phyloP scores from a whole-genome alignment of 306 rosid species.

The Hippophae rhamnoides region DNA sequence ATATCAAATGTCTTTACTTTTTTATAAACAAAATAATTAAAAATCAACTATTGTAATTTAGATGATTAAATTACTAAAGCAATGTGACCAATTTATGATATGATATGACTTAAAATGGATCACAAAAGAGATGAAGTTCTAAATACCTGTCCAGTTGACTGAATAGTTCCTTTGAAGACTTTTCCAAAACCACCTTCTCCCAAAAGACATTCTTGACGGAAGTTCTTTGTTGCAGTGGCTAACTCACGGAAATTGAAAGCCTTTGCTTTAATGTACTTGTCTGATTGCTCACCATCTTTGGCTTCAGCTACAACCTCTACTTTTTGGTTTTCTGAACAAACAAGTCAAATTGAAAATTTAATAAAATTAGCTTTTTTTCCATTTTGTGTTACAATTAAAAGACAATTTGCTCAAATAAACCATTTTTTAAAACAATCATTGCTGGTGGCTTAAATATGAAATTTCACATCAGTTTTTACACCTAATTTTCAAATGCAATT shows the following conservation, averaged over 20 bases:
- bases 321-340: conserved; percentile 27
- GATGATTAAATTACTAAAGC: too few relatives aligned
- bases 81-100: neutral
- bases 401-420: too few relatives aligned
- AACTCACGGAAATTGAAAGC: conserved; percentile 74
- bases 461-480: too few relatives aligned
- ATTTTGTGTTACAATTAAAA: too few relatives aligned
- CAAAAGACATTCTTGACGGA: conserved; percentile 67
- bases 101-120: too few relatives aligned
- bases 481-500: too few relatives aligned
- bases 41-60: neutral
- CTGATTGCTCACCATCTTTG: conserved; percentile 21
- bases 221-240: conserved; percentile 83
- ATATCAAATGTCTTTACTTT: too few relatives aligned
- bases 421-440: too few relatives aligned
- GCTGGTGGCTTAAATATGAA: too few relatives aligned
- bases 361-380: too few relatives aligned
- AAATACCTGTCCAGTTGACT: conserved; percentile 59
- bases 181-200: conserved; percentile 96
- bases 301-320: conserved; percentile 23
- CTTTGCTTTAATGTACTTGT: conserved; percentile 48
- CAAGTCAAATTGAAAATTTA: too few relatives aligned
- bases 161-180: conserved; percentile 78
- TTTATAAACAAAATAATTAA: neutral
- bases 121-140: neutral